Conservation (phyloP, 2,329 filamentous ascomycete species). For the Fusarium subtropicale region DNA sequence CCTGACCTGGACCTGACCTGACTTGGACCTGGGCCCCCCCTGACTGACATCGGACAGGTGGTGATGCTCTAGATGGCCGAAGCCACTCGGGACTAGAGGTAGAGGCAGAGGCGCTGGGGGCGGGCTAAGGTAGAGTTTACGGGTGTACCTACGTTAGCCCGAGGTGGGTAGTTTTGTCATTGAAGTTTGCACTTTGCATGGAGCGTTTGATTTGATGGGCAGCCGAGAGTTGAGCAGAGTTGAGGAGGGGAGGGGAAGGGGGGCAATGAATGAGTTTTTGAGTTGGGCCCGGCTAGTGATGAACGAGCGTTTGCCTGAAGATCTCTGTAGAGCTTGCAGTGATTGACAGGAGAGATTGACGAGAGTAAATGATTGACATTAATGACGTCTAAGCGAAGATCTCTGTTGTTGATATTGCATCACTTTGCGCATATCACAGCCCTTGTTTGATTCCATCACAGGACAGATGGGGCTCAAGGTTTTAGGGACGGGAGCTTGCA, state of each 20-base stretch:
- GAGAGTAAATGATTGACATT: slow-evolving; percentile 13
- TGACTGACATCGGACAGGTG: slow-evolving; percentile 3
- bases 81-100: slow-evolving; percentile 30
- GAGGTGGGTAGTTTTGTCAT: neutral
- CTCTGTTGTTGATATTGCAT: slow-evolving; percentile 6
- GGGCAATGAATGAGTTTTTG: slow-evolving; percentile 20
- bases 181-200: slow-evolving; percentile 9
- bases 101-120: slow-evolving; percentile 23
- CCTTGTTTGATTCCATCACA: slow-evolving; percentile 5
- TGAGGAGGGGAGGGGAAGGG: neutral
- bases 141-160: slow-evolving; percentile 42
- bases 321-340: neutral
- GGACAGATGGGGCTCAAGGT: neutral
- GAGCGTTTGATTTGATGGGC: neutral
- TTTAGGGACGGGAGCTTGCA: neutral
- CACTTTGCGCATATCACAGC: slow-evolving; percentile 14
- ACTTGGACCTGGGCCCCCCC: neutral
- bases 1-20: neutral
- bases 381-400: slow-evolving; percentile 28
- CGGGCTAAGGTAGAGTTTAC: slow-evolving; percentile 37
- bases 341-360: neutral
- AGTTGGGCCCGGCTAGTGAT: slow-evolving; percentile 27
- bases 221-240: neutral
- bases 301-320: slow-evolving; percentile 20
- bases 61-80: slow-evolving; percentile 36